A percentile compares a stretch with the other conserved stretches of the same genome.
Conservation (phyloP, 2,329 filamentous ascomycete species). For the Gaeumannomyces tritici region DNA sequence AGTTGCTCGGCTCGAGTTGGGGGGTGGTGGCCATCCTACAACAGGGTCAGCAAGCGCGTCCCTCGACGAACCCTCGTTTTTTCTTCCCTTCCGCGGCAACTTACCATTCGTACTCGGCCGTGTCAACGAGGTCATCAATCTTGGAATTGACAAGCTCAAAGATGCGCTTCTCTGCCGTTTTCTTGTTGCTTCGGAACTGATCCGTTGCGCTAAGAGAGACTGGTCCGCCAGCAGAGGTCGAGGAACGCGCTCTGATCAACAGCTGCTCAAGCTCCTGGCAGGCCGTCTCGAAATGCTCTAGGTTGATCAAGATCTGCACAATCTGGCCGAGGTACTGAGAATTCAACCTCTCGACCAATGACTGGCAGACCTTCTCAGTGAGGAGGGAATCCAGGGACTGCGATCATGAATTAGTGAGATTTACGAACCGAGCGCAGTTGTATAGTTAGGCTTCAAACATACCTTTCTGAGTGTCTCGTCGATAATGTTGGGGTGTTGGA, state of each 20-base stretch:
- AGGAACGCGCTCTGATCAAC: slow-evolving; percentile 75
- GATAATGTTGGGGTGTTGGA: slow-evolving; percentile 80
- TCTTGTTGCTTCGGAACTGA: slow-evolving; percentile 82
- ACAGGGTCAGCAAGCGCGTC: neutral
- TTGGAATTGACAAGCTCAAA: slow-evolving; percentile 98
- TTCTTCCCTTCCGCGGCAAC: slow-evolving; percentile 14
- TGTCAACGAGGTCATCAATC: slow-evolving; percentile 95
- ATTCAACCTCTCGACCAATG: slow-evolving; percentile 75
- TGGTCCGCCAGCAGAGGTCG: slow-evolving; percentile 69
- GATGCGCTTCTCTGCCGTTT: slow-evolving; percentile 92
- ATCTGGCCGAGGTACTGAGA: slow-evolving; percentile 97
- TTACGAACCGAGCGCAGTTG: neutral
- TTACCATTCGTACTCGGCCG: slow-evolving; percentile 91
- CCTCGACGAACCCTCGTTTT: slow-evolving; percentile 3
- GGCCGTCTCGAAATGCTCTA: slow-evolving; percentile 93
- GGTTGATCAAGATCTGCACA: slow-evolving; percentile 94
- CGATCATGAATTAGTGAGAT: neutral
- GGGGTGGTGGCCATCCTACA: slow-evolving; percentile 42
- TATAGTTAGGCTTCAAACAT: slow-evolving; percentile 10
- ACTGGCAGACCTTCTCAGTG: slow-evolving; percentile 82
- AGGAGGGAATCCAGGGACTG: slow-evolving; percentile 92
- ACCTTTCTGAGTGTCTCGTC: slow-evolving; percentile 82
- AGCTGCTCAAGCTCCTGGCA: slow-evolving; percentile 83
- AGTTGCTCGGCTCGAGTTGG: slow-evolving; percentile 70
- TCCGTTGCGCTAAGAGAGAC: slow-evolving; percentile 75